phyloP scores from a whole-genome alignment of 345 rosid genomes.

The Excoecaria cochinchinensis region DNA sequence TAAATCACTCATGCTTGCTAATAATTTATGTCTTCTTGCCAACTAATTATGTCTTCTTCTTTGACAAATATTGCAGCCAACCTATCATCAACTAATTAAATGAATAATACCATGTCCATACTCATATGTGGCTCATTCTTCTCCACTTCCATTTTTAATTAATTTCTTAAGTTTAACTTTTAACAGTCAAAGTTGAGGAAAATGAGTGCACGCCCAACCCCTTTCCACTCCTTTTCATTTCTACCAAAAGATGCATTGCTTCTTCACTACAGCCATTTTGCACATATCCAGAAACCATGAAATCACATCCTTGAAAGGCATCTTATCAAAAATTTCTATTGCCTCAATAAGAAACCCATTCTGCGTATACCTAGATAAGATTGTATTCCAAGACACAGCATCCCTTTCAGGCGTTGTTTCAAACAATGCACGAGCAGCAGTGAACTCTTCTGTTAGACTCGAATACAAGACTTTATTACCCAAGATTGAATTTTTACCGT shows the following conservation, averaged over 20 bases:
- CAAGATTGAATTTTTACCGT: slow-evolving; percentile 3
- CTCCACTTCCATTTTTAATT: no score
- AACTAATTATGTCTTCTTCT: no score
- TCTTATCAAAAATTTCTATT: slow-evolving; percentile 47
- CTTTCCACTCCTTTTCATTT: slow-evolving; percentile 65
- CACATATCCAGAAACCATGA: slow-evolving; percentile 70
- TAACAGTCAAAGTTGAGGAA: slow-evolving; percentile 52
- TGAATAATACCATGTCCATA: no score
- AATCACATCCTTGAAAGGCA: slow-evolving; percentile 50
- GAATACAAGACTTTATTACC: background rate
- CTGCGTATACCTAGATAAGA: slow-evolving; percentile 54
- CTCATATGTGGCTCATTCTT: no score
- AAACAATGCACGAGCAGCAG: slow-evolving; percentile 43
- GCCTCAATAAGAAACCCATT: slow-evolving; percentile 52
- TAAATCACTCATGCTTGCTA: no score
- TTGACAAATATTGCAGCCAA: no score
- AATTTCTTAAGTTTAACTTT: no score
- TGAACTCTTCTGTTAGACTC: no score
- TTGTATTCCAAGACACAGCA: slow-evolving; percentile 54
- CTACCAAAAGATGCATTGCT: slow-evolving; percentile 46
- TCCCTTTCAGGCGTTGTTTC: slow-evolving; percentile 46
- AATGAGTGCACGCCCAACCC: slow-evolving; percentile 55
- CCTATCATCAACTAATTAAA: no score
- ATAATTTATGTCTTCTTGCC: no score
- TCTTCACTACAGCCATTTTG: slow-evolving; percentile 54